These are phyloP conservation scores for California macrophylla DNA, from an alignment of 441 rosid species.

Conservation along the genomic window DNA sequence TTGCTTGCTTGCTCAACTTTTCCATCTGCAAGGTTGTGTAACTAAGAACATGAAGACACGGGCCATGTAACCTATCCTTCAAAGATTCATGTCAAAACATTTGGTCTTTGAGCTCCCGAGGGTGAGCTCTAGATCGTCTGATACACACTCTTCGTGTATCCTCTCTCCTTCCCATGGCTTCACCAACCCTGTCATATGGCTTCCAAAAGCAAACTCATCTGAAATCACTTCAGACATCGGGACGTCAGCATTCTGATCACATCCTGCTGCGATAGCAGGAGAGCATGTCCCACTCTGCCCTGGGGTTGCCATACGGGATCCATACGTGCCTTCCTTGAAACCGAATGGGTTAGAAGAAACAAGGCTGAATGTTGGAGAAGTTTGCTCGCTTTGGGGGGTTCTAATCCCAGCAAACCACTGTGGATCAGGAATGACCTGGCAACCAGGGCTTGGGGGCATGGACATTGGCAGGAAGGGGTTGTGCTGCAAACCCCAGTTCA, in stretches of 20 bases:
- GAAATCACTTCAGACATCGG: slow-evolving; percentile 48
- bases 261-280: slow-evolving; percentile 46
- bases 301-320: slow-evolving; percentile 58
- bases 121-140: slow-evolving; percentile 68
- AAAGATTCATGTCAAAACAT: slow-evolving; percentile 20
- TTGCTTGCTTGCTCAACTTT: not conserved
- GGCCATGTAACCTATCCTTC: not conserved
- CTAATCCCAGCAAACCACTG: slow-evolving; percentile 64
- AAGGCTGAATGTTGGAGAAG: slow-evolving; percentile 60
- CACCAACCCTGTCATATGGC: slow-evolving; percentile 41
- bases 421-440: slow-evolving; percentile 46
- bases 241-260: slow-evolving; percentile 48
- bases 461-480: slow-evolving; percentile 38
- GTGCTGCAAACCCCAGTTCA: slow-evolving; percentile 28
- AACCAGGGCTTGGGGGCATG: slow-evolving; percentile 60
- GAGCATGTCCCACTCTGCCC: slow-evolving; percentile 69
- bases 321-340: slow-evolving; percentile 37
- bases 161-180: slow-evolving; percentile 79
- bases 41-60: not conserved
- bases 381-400: slow-evolving; percentile 40
- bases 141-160: slow-evolving; percentile 59
- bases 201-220: slow-evolving; percentile 64
- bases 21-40: not conserved
- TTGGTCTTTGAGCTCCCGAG: slow-evolving; percentile 59
- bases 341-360: slow-evolving; percentile 49